Evolutionary conservation across 106 monocot species (phyloP).

Genomic region (Chionographis japonica): DNA sequence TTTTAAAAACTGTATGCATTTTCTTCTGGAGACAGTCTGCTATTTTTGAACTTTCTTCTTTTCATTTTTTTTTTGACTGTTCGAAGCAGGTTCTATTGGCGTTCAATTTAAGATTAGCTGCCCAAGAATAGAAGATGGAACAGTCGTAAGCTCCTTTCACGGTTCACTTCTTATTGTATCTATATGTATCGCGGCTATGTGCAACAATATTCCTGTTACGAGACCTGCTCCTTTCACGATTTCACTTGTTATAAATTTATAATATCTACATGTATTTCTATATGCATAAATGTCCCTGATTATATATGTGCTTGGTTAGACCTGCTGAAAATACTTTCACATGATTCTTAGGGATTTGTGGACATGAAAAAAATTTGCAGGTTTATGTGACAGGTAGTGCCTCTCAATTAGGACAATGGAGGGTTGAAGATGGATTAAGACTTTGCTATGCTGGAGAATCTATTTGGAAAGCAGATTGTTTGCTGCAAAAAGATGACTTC

Average conservation of each 20-base stretch:
- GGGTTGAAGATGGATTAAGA: slow-evolving; percentile 52
- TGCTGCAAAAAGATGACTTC: slow-evolving; percentile 54
- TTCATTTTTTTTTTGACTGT: background rate
- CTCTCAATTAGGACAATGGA: slow-evolving; percentile 66
- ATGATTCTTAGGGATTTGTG: background rate
- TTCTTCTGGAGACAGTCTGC: slow-evolving; percentile 3
- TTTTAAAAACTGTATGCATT: slow-evolving; percentile 5
- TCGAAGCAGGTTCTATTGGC: slow-evolving; percentile 31
- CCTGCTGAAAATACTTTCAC: background rate
- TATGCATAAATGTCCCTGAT: background rate
- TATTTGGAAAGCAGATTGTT: slow-evolving; percentile 68
- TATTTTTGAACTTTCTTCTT: slow-evolving; percentile 2
- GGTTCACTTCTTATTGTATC: background rate
- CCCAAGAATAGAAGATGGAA: slow-evolving; percentile 44
- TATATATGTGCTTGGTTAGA: background rate
- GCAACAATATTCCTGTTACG: no score
- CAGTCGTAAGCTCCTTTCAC: slow-evolving; percentile 37
- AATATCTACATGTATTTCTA: no score
- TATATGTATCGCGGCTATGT: no score
- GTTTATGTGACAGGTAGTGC: slow-evolving; percentile 69
- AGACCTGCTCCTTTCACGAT: background rate
- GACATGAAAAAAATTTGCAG: slow-evolving; percentile 28
- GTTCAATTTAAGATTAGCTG: slow-evolving; percentile 65
- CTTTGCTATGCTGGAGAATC: slow-evolving; percentile 60
- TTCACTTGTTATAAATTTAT: background rate